Percentiles rank a stretch among this genome's conserved stretches.
Conservation (phyloP, 2,329 filamentous ascomycete species). For the Tolypocladium guangdongense region DNA sequence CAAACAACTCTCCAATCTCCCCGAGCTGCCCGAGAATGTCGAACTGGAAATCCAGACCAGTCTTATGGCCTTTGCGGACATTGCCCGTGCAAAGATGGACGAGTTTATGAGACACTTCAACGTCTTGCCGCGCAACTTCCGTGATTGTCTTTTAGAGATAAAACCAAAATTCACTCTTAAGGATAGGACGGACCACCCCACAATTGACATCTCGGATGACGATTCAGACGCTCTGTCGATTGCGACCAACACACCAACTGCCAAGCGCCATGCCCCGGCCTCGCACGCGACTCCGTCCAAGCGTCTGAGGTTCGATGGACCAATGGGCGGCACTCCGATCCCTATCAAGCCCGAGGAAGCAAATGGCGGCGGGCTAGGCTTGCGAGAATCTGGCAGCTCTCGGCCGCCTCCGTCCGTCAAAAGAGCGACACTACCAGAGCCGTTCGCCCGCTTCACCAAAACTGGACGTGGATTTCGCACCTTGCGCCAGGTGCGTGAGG, state of each 20-base stretch:
- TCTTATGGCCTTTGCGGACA: conserved; percentile 44
- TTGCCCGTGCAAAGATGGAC: conserved; percentile 39
- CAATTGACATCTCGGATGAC: conserved; percentile 28
- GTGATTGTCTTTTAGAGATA: conserved; percentile 30
- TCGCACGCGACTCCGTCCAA: conserved; percentile 23
- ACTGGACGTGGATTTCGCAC: conserved; percentile 32
- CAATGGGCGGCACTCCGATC: too few relatives aligned
- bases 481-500: conserved; percentile 38
- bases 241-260: conserved; percentile 13
- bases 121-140: conserved; percentile 39
- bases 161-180: conserved; percentile 36
- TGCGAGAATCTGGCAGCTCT: not conserved
- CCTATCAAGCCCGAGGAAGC: conserved; percentile 31
- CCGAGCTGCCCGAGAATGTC: conserved; percentile 58
- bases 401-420: conserved; percentile 4
- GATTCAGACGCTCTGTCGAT: conserved; percentile 23
- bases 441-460: conserved; percentile 28
- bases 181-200: conserved; percentile 21
- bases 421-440: conserved; percentile 14
- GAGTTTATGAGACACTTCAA: conserved; percentile 35
- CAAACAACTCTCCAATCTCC: conserved; percentile 43
- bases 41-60: conserved; percentile 53
- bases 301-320: conserved; percentile 13
- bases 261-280: conserved; percentile 18
- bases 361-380: conserved; percentile 4